Conservation (phyloP, 1,139 yeast genomes). For the Geotrichum klebahnii region DNA sequence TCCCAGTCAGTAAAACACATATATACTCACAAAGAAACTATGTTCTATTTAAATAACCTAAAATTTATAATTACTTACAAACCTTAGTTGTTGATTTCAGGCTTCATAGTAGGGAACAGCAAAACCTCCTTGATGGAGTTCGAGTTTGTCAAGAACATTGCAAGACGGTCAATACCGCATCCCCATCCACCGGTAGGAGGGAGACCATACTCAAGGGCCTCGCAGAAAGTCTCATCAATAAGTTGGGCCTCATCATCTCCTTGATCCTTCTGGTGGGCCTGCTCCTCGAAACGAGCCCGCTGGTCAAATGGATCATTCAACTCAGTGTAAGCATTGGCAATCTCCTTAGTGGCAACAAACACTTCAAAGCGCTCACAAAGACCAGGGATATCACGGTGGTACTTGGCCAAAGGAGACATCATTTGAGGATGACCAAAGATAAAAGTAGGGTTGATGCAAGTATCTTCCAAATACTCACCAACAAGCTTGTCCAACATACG, state of each 20-base stretch:
- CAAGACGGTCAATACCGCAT: conserved; percentile 96
- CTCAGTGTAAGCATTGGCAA: conserved; percentile 97
- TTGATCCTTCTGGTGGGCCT: conserved; percentile 96
- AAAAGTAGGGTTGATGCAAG: conserved; percentile 93
- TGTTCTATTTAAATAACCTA: not conserved
- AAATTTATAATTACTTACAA: not conserved
- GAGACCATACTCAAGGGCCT: conserved; percentile 95
- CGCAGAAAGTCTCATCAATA: conserved; percentile 94
- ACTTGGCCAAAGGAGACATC: conserved; percentile 99
- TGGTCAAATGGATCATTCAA: conserved; percentile 98
- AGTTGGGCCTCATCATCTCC: conserved; percentile 99
- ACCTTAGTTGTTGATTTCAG: conserved; percentile 49
- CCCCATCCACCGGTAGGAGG: conserved; percentile 99
- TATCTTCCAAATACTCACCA: conserved; percentile 84
- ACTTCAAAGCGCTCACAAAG: conserved; percentile 98
- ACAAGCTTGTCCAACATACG: conserved; percentile 98
- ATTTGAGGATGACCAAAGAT: conserved; percentile 98
- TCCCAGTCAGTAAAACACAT: not conserved
- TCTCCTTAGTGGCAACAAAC: conserved; percentile 96
- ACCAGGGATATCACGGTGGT: conserved; percentile 87
- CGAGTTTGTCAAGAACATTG: conserved; percentile 96
- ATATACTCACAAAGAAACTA: not conserved
- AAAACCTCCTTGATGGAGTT: conserved; percentile 96
- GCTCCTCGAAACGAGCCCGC: conserved; percentile 95
- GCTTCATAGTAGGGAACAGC: conserved; percentile 97